Evolutionary conservation across 1,284 basidiomycete species (phyloP), one percentile per base, ranked within the genome.

Genomic region (Sphagnurus paluster): DNA sequence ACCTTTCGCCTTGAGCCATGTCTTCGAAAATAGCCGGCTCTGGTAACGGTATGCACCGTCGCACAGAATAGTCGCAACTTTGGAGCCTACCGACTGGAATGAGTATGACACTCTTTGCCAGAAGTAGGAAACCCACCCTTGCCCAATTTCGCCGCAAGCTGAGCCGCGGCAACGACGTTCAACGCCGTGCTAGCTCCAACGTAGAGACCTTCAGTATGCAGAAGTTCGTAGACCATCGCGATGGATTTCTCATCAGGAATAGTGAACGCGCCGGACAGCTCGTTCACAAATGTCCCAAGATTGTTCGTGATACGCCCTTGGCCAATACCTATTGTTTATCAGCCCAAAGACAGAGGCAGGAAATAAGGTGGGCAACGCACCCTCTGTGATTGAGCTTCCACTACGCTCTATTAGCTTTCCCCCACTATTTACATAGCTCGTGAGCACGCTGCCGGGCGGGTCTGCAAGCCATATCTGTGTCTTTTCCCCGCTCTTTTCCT

Each of bases 11-110:
- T 88, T 75, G 46, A 99, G 72, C 97, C 97, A 99, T 57, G 84
- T 82, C 65, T 90, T 89, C n/a, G 93, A 97, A 73, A 98, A 98
- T 35, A 99, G 73, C 9, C 97, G 79, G 48, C 90, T 93, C 72
- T 99, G 97, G 65, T 99, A 99, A 59, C 96, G 79, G 63, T 98
- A 96, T 29, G 96, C 96, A 19, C 95, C 95, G 63, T 98, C 96
- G 65, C 90, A 93, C 29, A 99, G 70, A 45, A 98, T 81, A 2
- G 97, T 99, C 4, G 87, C 94, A 32, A 99, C 76, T 8, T 79
- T 93, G 35, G 86, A 90, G 25, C 93, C 91, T 91, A 56, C 14
- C 34, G 17, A 17, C 34, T 26, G 13, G 23, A 4, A 8, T 52
- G 23, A 39, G 33, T 19, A 30, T 7, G 28, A 9, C 2, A 25